Evolutionary conservation across 164 flowering plant genomes (phyloP).

Genomic region (Kingdonia uniflora): DNA sequence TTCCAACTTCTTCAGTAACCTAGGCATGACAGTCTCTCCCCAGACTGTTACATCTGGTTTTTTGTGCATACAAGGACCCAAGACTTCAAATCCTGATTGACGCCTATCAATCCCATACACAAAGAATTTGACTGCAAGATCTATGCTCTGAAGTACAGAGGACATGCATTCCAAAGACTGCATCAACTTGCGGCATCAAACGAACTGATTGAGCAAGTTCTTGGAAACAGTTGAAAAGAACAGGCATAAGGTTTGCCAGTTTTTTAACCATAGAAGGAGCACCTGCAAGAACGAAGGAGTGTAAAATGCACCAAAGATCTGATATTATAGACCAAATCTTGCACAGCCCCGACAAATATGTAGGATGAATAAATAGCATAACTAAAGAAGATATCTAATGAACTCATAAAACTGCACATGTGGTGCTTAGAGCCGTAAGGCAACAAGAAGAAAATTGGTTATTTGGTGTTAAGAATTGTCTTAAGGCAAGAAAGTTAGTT

Average conservation of each 20-base stretch:
- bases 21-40: slow-evolving; percentile 25
- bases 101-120: slow-evolving; percentile 15
- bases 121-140: slow-evolving; percentile 35
- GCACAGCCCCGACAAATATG: too few relatives aligned
- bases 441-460: too few relatives aligned
- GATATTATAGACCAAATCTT: background rate
- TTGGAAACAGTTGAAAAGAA: slow-evolving; percentile 57
- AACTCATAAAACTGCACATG: too few relatives aligned
- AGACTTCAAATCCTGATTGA: slow-evolving; percentile 12
- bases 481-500: too few relatives aligned
- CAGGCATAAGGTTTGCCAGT: slow-evolving; percentile 52
- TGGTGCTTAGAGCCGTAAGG: too few relatives aligned
- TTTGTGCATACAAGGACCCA: slow-evolving; percentile 11
- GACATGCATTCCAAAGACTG: slow-evolving; percentile 62
- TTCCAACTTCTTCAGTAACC: slow-evolving; percentile 40
- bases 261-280: slow-evolving; percentile 20
- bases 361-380: too few relatives aligned
- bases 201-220: slow-evolving; percentile 41
- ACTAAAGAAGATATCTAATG: too few relatives aligned
- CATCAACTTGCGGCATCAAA: slow-evolving; percentile 41
- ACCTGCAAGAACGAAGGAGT: too few relatives aligned
- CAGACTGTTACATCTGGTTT: slow-evolving; percentile 9
- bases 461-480: too few relatives aligned
- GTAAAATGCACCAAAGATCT: too few relatives aligned
- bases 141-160: slow-evolving; percentile 56